Evolutionary conservation across 2,329 filamentous ascomycete species (phyloP).

Genomic region (Lachnellula cervina): DNA sequence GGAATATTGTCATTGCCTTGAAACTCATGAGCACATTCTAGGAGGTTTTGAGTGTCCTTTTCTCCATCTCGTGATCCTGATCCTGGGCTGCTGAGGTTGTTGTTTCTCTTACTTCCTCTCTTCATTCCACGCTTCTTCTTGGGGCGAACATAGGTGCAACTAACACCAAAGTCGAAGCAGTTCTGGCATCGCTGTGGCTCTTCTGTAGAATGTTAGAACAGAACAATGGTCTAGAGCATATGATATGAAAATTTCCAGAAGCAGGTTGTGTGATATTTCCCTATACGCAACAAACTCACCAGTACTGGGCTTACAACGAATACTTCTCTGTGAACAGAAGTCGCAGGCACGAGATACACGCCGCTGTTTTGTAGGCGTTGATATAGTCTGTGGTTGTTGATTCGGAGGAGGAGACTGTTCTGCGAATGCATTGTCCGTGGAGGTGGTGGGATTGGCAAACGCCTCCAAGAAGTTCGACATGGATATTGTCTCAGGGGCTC

Average conservation of each 20-base stretch:
- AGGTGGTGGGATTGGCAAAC: no score
- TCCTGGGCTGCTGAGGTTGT: not conserved
- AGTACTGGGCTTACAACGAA: conserved; percentile 37
- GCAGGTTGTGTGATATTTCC: no score
- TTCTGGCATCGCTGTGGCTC: conserved; percentile 38
- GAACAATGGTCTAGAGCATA: no score
- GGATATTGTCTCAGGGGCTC: no score
- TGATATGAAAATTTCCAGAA: no score
- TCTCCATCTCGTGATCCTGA: not conserved
- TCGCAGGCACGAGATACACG: conserved; percentile 34
- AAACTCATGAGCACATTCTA: not conserved
- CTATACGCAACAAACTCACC: conserved; percentile 29
- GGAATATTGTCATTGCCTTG: conserved; percentile 2
- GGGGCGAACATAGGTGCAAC: conserved; percentile 45
- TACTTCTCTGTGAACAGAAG: conserved; percentile 45
- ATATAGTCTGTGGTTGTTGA: conserved; percentile 1
- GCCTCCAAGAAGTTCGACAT: no score
- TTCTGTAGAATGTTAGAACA: no score
- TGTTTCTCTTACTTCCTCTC: not conserved
- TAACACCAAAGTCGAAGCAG: conserved; percentile 44
- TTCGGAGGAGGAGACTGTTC: not conserved
- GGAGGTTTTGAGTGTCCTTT: conserved; percentile 1
- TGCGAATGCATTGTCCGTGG: no score
- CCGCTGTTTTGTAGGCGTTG: conserved; percentile 1
- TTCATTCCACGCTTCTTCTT: conserved; percentile 35